Base-by-base conservation (phyloP, 1,284 basidiomycete genomes). In the Termitomyces sp. region DNA sequence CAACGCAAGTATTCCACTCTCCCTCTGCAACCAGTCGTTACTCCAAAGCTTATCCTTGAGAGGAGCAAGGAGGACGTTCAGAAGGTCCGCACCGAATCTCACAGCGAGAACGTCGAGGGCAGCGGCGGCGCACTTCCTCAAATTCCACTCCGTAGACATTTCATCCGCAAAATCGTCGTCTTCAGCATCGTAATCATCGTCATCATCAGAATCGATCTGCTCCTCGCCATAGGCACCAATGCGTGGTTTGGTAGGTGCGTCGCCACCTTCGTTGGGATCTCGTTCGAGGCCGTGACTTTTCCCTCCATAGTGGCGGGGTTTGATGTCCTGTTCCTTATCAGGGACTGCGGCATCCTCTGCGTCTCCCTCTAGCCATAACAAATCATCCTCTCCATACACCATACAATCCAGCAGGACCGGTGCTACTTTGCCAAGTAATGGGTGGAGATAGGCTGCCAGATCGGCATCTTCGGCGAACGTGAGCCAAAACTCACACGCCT, bases 401-500 rank as follows among this genome's bases (percentile, higher is more conserved):
- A 99, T 99, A 63, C 94, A 96, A 66, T 97, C 89, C 56, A 99
- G 78, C 28, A 99, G 76, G 13, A 97, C 89, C 0, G 97, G 97
- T 0, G 91, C 93, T 42, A 99, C 89, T 62, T 90, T 90, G 38
- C 77, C 80, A 8, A 99, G 78, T 58, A 95, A 83, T 0, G 93
- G 94, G 51, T 86, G 85, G 28, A 99, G 77, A 68, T 90, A 91
- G 13, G 85, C 83, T 14, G 86, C 84, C 24, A 99, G 79, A 46
- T 91, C 86, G 13, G 86, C 84, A 65, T 98, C 93, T 69, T 99
- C 97, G 14, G 97, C 94, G 66, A 99, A 99, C 1, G 96, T 97
- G 58, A 99, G 81, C 97, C 97, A 99, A 72, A 99, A 99, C 77
- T 99, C 97, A 79, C 94, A 97, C 11, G 97, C 97, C 73, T 97